Conservation (phyloP, 2,329 filamentous ascomycete genomes). For the Calonectria hongkongensis region DNA sequence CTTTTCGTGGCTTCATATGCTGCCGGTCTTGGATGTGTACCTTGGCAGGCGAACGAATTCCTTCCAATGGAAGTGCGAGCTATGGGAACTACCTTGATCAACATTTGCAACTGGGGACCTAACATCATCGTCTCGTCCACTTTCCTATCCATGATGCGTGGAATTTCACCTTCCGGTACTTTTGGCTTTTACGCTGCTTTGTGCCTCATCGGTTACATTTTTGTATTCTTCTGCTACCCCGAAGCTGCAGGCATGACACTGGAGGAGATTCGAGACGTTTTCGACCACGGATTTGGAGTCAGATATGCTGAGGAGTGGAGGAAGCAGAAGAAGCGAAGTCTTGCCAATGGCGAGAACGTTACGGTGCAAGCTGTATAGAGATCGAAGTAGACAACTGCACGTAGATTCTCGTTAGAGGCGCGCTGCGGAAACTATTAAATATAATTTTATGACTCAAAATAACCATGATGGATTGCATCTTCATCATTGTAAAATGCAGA, state of each 20-base stretch:
- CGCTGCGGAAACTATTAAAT: neutral
- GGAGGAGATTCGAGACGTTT: slow-evolving; percentile 69
- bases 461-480: neutral
- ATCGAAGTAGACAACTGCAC: neutral
- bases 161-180: slow-evolving; percentile 43
- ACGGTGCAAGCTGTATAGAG: neutral
- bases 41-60: slow-evolving; percentile 51
- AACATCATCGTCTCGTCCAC: slow-evolving; percentile 57
- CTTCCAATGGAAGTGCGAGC: slow-evolving; percentile 64
- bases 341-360: neutral
- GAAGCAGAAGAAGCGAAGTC: slow-evolving; percentile 42
- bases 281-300: slow-evolving; percentile 66
- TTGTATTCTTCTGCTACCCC: slow-evolving; percentile 69
- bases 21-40: slow-evolving; percentile 47
- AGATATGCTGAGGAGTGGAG: slow-evolving; percentile 49
- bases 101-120: slow-evolving; percentile 64
- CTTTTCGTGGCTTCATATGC: slow-evolving; percentile 52
- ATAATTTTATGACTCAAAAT: neutral
- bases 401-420: neutral
- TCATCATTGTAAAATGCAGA: neutral
- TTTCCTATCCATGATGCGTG: slow-evolving; percentile 46
- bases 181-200: slow-evolving; percentile 46
- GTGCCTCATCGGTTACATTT: slow-evolving; percentile 40
- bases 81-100: slow-evolving; percentile 66
- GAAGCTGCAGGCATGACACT: slow-evolving; percentile 71